Conservation (phyloP, 1,284 basidiomycete species). For the Microstroma glucosiphilum region DNA sequence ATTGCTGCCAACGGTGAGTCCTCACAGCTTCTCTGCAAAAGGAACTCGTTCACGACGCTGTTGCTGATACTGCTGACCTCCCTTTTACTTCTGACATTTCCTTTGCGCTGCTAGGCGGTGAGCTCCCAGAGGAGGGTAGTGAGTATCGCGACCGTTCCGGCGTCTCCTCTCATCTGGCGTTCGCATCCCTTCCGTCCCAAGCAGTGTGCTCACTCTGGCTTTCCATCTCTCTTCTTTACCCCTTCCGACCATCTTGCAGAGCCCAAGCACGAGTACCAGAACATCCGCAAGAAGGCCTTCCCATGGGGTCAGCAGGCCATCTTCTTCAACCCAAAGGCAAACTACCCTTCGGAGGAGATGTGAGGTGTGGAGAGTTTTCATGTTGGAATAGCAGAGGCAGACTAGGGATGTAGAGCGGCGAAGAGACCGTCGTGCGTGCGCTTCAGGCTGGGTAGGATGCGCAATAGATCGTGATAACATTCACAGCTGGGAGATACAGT, state of each 20-base stretch:
- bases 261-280: constrained; percentile 17
- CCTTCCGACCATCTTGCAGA: background rate
- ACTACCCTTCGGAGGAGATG: constrained; percentile 3
- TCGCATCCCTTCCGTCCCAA: background rate
- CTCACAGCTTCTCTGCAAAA: no score
- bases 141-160: background rate
- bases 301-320: constrained; percentile 17
- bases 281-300: constrained; percentile 23
- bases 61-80: background rate
- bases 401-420: no score
- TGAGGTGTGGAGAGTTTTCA: background rate
- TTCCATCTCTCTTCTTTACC: background rate
- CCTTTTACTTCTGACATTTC: no score
- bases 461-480: no score
- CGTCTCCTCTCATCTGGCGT: background rate
- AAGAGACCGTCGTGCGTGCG: no score
- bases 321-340: constrained; percentile 22
- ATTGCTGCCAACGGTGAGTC: constrained; percentile 14
- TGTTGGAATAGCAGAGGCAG: no score
- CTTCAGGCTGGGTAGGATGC: no score
- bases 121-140: constrained; percentile 15
- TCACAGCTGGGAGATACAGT: no score
- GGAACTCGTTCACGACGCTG: background rate
- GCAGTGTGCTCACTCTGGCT: background rate
- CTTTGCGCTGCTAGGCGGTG: constrained; percentile 4